Evolutionary conservation across 139 green algal genomes (phyloP).

Genomic region (Marvania coccoides): DNA sequence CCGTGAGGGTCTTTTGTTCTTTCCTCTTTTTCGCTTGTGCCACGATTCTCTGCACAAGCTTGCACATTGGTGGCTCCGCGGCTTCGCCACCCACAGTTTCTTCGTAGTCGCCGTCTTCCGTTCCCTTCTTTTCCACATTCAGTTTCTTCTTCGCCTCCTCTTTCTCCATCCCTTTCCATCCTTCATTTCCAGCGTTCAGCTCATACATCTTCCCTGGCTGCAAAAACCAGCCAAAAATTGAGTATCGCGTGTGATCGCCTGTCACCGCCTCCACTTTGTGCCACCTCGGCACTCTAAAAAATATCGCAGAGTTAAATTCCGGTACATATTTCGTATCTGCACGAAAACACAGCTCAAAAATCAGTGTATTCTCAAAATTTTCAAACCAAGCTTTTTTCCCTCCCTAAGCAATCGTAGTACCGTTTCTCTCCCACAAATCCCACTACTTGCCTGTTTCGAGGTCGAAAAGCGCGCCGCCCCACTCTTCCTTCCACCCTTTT

Average conservation of each 20-base stretch:
- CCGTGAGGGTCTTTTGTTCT: too few relatives aligned
- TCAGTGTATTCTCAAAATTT: neutral
- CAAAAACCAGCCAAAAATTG: conserved; percentile 34
- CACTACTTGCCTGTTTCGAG: neutral
- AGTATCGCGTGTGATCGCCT: neutral
- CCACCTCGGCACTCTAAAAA: conserved; percentile 24
- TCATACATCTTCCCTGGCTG: conserved; percentile 24
- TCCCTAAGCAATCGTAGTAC: too few relatives aligned
- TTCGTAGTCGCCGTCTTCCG: neutral
- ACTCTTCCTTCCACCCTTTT: conserved; percentile 14
- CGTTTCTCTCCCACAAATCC: too few relatives aligned
- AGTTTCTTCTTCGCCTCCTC: too few relatives aligned
- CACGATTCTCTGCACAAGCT: too few relatives aligned
- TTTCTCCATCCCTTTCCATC: neutral
- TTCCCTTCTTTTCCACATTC: too few relatives aligned
- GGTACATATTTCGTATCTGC: conserved; percentile 13
- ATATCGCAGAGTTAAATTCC: conserved; percentile 20
- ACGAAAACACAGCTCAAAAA: neutral
- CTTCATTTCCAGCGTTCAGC: neutral
- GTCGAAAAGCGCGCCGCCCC: conserved; percentile 12
- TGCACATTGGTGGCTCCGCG: too few relatives aligned
- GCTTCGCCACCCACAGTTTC: neutral
- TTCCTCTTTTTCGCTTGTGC: too few relatives aligned
- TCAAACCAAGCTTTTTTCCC: neutral
- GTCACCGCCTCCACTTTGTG: conserved; percentile 13